Evolutionary conservation across 192 early-diverging fungal species (phyloP).

Genomic region (Linnemannia hyalina): DNA sequence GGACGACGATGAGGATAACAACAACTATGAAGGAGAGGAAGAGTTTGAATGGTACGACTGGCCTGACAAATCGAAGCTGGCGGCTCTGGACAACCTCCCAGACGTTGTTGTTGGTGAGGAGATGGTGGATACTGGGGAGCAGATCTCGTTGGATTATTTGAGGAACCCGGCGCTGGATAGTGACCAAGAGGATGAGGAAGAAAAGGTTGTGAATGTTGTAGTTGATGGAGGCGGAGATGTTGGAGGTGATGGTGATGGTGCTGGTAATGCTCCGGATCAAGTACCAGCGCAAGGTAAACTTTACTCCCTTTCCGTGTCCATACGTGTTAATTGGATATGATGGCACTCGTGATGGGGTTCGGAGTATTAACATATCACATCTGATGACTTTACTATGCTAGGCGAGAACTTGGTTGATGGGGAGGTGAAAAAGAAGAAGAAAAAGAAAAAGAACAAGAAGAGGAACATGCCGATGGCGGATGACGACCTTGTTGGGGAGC

Average conservation of each 20-base stretch:
- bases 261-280: neutral
- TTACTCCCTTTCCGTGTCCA: neutral
- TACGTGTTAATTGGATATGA: neutral
- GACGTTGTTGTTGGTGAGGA: neutral
- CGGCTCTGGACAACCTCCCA: neutral
- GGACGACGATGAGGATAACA: neutral
- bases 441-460: conserved; percentile 28
- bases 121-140: neutral
- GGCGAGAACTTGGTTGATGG: neutral
- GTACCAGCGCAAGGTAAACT: neutral
- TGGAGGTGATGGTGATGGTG: neutral
- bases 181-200: conserved; percentile 9
- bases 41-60: conserved; percentile 23
- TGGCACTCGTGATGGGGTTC: neutral
- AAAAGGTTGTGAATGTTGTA: neutral
- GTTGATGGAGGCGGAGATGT: neutral
- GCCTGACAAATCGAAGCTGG: neutral
- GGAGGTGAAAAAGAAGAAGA: conserved; percentile 27
- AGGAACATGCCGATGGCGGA: conserved; percentile 16
- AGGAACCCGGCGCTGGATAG: neutral
- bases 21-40: neutral
- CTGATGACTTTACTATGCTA: neutral
- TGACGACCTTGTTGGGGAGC: conserved; percentile 14
- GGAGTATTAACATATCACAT: too few relatives aligned
- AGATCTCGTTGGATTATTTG: neutral